Conservation (phyloP, 371 early-diverging fungal species). For the Dichotomocladium elegans region DNA sequence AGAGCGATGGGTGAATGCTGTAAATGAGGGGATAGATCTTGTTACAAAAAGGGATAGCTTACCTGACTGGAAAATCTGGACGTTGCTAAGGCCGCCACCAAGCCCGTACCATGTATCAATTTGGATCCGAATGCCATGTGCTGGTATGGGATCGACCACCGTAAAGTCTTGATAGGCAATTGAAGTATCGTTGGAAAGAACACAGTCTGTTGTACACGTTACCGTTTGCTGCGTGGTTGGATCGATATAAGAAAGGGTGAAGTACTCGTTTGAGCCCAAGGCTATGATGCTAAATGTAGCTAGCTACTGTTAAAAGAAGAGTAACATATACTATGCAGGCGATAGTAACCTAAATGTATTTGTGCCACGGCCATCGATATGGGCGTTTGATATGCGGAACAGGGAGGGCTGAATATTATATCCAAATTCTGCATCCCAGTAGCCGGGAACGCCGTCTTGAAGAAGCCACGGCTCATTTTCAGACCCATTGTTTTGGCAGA, state of each 20-base stretch:
- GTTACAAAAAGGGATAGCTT: neutral
- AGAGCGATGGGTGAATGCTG: neutral
- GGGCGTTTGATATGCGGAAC: conserved; percentile 64
- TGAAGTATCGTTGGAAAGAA: conserved; percentile 42
- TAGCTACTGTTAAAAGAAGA: no score
- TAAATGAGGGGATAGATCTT: neutral
- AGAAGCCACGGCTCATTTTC: conserved; percentile 53
- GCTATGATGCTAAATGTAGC: conserved; percentile 35
- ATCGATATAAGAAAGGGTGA: conserved; percentile 60
- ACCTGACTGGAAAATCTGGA: conserved; percentile 66
- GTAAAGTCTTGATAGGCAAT: conserved; percentile 62
- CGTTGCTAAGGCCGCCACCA: conserved; percentile 69
- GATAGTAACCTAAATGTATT: conserved; percentile 46
- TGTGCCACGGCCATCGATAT: conserved; percentile 54
- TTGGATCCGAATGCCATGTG: conserved; percentile 57
- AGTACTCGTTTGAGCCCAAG: conserved; percentile 40
- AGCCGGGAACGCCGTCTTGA: conserved; percentile 68
- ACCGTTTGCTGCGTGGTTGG: conserved; percentile 39
- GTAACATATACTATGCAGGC: no score
- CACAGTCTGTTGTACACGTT: conserved; percentile 60
- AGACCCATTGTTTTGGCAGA: conserved; percentile 23
- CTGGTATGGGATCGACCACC: conserved; percentile 27
- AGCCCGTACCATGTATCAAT: conserved; percentile 68
- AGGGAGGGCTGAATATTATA: conserved; percentile 57
- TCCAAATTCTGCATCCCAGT: conserved; percentile 62